A percentile compares a stretch with the other conserved stretches of the same genome.
Conservation (phyloP, 1,284 basidiomycete genomes). For the Entoloma clypeatum region DNA sequence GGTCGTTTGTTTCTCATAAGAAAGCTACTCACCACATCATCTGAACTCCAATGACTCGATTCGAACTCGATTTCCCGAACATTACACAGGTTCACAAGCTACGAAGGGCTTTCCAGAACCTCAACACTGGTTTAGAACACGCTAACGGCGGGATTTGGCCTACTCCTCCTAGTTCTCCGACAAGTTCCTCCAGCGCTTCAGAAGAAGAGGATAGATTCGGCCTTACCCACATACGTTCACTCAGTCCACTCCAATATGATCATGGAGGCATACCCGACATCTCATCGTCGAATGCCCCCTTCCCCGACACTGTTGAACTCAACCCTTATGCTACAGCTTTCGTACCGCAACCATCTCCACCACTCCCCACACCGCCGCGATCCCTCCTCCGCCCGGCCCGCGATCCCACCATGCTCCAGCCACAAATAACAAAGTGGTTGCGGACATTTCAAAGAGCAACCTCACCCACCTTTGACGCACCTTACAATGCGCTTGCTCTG, state of each 20-base stretch:
- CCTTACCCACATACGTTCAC: too few species aligned
- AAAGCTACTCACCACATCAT: too few species aligned
- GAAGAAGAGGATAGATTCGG: too few species aligned
- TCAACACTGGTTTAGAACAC: too few species aligned
- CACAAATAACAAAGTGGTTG: slow-evolving; percentile 13
- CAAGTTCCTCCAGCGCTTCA: too few species aligned
- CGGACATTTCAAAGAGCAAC: slow-evolving; percentile 14
- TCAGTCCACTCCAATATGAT: slow-evolving; percentile 1
- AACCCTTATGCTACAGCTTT: slow-evolving; percentile 17
- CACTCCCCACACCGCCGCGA: slow-evolving; percentile 9
- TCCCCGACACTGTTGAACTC: slow-evolving; percentile 12
- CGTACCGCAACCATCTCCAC: slow-evolving; percentile 10
- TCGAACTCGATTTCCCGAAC: too few species aligned
- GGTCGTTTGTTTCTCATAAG: too few species aligned
- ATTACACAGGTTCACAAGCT: too few species aligned
- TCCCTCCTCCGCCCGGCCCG: slow-evolving; percentile 14
- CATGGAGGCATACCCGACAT: slow-evolving; percentile 4
- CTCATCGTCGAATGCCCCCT: neutral
- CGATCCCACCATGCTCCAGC: slow-evolving; percentile 5
- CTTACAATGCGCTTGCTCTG: slow-evolving; percentile 6
- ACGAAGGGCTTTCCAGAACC: too few species aligned
- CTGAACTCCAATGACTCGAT: too few species aligned
- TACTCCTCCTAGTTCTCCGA: too few species aligned
- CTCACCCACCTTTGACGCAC: neutral
- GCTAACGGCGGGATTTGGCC: too few species aligned